Conservation (phyloP, 257 asterid species). For the Mentha longifolia region DNA sequence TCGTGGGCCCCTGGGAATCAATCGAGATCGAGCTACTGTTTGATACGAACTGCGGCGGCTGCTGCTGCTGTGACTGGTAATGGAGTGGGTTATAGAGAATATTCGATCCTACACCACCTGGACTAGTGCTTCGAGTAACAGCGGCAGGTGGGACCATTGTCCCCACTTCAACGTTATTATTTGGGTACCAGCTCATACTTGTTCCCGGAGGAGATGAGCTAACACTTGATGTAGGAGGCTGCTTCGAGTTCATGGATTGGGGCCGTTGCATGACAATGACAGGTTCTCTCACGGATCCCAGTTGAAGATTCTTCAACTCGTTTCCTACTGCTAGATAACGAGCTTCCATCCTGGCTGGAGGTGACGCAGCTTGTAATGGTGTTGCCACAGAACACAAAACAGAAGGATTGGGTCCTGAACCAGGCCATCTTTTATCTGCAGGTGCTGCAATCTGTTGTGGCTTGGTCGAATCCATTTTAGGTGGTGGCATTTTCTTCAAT, state of each 20-base stretch:
- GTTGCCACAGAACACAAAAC: constrained; percentile 46
- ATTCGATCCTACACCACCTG: constrained; percentile 46
- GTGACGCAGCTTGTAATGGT: constrained; percentile 48
- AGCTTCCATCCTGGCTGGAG: constrained; percentile 44
- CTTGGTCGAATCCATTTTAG: constrained; percentile 69
- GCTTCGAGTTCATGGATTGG: constrained; percentile 48
- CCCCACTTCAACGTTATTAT: constrained; percentile 33
- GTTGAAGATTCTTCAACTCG: constrained; percentile 63
- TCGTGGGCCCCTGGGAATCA: constrained; percentile 38
- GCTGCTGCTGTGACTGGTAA: constrained; percentile 47
- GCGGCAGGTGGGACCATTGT: constrained; percentile 45
- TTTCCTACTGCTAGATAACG: constrained; percentile 45
- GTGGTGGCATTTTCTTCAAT: constrained; percentile 59
- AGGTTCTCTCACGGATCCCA: constrained; percentile 62
- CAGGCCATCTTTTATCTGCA: constrained; percentile 70
- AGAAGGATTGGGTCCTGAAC: constrained; percentile 45
- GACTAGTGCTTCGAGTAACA: constrained; percentile 47
- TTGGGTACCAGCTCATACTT: constrained; percentile 54
- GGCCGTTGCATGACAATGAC: constrained; percentile 63
- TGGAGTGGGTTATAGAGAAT: constrained; percentile 44
- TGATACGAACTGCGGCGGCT: constrained; percentile 42
- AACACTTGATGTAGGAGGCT: constrained; percentile 44
- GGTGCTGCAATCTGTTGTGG: constrained; percentile 57
- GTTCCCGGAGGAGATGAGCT: constrained; percentile 57
- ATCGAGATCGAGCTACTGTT: constrained; percentile 43